Evolutionary conservation across 2,329 filamentous ascomycete species (phyloP), one percentile per base, ranked within the genome.

Genomic region (Sporothrix curviconia): DNA sequence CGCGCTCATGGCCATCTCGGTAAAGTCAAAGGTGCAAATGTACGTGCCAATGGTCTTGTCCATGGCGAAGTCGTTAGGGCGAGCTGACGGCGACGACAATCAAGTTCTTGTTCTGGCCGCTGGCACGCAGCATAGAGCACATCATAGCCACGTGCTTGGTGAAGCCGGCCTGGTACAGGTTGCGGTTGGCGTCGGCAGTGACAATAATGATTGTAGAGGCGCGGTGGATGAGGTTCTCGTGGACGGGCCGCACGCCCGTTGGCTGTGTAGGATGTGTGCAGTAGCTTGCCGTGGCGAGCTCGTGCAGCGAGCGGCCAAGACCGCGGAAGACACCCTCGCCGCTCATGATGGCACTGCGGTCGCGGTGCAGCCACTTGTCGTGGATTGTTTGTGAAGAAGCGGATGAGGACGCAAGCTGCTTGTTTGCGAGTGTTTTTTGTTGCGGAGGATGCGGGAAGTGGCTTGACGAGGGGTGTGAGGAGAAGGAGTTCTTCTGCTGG

Each of bases 131-230:
- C 82, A 91, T 87, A 22, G 89, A 90, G 72, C 92, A 96, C 72
- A 96, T 92, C 87, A 95, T 94, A 12, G 92, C 87, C 8, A 96
- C 89, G 64, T 97, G 92, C 69, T 96, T 97, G 2, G 92, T 92
- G 68, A 97, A 97, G 0, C 91, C 91, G 52, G 90, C 85, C 69
- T 97, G 92, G 67, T 96, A 97, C 14, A 95, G 75, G 67, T 97
- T 96, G 40, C 92, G 82, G 68, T 96, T 96, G 1, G 92, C 92
- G 72, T 97, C 92, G 9, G 92, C 92, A 0, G 92, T 96, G 32
- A 96, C 82, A 52, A 96, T 86, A 61, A 97, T 87, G 61, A 96
- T 90, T 4, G 89, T 90, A 53, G 87, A 90, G 11, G 92, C 91
- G 64, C 91, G 81, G 63, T 92, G 89, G 68, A 96, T 95, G 17